Base-by-base conservation (phyloP, 176 grass and related monocot species). In the Echinochloa phyllopogon region DNA sequence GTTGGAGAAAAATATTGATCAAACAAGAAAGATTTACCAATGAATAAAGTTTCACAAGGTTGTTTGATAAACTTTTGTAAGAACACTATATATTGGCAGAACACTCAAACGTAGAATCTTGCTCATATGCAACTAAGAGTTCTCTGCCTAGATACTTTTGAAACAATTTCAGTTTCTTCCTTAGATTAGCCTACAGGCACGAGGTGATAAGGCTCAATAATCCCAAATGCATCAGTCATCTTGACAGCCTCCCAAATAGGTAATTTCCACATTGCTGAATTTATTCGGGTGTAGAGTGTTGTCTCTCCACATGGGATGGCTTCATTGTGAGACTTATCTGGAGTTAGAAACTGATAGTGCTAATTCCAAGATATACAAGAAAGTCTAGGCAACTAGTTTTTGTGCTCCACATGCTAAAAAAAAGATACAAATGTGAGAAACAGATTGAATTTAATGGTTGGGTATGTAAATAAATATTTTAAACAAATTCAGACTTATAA, bases 1-100 rank as follows among this genome's bases (percentile, higher is more conserved):
- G 47, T 69, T 69, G 45, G 8, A 51, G 85, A 89, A 78, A n/a
- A 74, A 37, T 48, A 36, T 41, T 44, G 18, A 48, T 52, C 51
- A 76, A 41, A 62, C 3, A 53, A 63, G 43, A 1, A 53, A 63
- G 43, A 74, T 11, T 37, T 47, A 60, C 39, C 18, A 29, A 52
- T 1, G 0, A 44, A 82, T 61, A 73, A 10, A 6, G 24, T 42
- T 72, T 60, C 40, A 82, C 53, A 60, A 43, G 23, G 0, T 72
- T 72, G 23, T 72, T 71, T 14, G 50, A 21, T 55, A 55, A 56
- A 37, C 72, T 75, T 48, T 38, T 3, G 18, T 7, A 56, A 29
- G 36, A 75, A 55, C 51, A 20, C 0, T 5, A 38, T 53, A 55
- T 10, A 74, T 15, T 10, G 5, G 27, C 18, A 8, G 6, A 8